Evolutionary conservation across 768 basidiomycete species (phyloP).

Genomic region (Mycena amicta): DNA sequence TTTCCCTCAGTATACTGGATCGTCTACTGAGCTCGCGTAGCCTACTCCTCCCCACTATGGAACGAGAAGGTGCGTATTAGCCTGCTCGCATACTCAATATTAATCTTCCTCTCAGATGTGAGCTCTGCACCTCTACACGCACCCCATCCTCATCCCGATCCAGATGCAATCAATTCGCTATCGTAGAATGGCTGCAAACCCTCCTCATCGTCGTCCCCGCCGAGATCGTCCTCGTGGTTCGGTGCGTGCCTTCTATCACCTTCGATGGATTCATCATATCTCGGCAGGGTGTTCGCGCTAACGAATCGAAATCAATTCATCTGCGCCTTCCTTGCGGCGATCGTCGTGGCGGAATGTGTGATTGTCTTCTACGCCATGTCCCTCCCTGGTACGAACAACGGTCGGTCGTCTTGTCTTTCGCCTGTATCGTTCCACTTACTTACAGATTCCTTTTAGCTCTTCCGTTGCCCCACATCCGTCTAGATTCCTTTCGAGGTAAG

Average conservation of each 20-base stretch:
- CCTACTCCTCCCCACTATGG: constrained; percentile 30
- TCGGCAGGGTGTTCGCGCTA: constrained; percentile 25
- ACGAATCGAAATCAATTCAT: constrained; percentile 20
- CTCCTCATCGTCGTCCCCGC: constrained; percentile 31
- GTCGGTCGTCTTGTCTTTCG: constrained; percentile 9
- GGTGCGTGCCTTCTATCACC: constrained; percentile 17
- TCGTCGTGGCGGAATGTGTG: constrained; percentile 26
- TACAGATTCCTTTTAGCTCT: constrained; percentile 6
- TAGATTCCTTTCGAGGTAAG: constrained; percentile 23
- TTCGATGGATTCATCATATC: background rate
- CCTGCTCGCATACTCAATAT: too few relatives aligned
- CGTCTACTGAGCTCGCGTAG: constrained; percentile 12
- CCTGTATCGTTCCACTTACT: background rate
- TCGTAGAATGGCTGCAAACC: constrained; percentile 33
- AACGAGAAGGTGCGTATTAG: constrained; percentile 24
- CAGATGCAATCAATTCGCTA: constrained; percentile 33
- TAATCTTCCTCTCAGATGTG: too few relatives aligned
- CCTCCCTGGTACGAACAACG: constrained; percentile 26
- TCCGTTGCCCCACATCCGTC: constrained; percentile 14
- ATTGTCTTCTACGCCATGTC: constrained; percentile 33
- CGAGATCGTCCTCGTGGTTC: constrained; percentile 28
- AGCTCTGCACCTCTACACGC: background rate
- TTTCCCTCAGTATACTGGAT: background rate
- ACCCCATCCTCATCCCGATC: background rate
- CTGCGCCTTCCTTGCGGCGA: constrained; percentile 18